phyloP scores from a whole-genome alignment of 1,284 basidiomycete species.

The Cerrena zonata region DNA sequence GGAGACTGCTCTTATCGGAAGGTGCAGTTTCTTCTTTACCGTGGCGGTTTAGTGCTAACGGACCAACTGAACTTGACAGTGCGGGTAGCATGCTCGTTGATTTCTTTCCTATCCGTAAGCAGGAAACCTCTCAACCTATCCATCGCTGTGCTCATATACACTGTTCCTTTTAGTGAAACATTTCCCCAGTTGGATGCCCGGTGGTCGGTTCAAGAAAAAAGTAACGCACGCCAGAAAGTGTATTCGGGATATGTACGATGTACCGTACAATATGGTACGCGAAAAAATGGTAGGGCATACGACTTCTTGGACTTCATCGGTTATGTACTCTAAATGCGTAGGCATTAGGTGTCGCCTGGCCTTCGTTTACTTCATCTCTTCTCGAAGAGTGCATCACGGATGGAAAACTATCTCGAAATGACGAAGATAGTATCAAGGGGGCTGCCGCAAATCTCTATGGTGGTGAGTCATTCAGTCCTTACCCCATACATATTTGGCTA shows the following conservation, averaged over 20 bases:
- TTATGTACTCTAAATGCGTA: neutral
- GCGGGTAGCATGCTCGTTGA: conserved; percentile 17
- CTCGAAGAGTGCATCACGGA: conserved; percentile 27
- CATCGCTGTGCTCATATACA: neutral
- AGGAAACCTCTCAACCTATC: neutral
- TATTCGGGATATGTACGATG: conserved; percentile 39
- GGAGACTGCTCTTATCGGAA: conserved; percentile 9
- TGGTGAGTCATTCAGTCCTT: conserved; percentile 16
- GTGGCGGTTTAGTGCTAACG: neutral
- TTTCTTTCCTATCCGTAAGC: conserved; percentile 21
- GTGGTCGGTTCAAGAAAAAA: conserved; percentile 48
- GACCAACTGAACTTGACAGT: neutral
- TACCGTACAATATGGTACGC: conserved; percentile 51
- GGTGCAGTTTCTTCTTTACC: conserved; percentile 4
- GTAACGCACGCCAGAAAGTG: conserved; percentile 34
- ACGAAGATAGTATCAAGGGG: conserved; percentile 53
- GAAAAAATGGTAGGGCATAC: conserved; percentile 37
- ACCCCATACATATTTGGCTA: neutral
- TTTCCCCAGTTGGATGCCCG: conserved; percentile 53
- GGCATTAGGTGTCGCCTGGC: neutral
- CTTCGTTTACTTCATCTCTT: conserved; percentile 19
- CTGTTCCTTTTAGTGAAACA: conserved; percentile 30
- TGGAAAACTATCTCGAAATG: conserved; percentile 21
- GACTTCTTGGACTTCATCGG: neutral
- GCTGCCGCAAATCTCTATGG: conserved; percentile 49